phyloP scores from a whole-genome alignment of 129 eudicot species.

The Lactuca sativa region DNA sequence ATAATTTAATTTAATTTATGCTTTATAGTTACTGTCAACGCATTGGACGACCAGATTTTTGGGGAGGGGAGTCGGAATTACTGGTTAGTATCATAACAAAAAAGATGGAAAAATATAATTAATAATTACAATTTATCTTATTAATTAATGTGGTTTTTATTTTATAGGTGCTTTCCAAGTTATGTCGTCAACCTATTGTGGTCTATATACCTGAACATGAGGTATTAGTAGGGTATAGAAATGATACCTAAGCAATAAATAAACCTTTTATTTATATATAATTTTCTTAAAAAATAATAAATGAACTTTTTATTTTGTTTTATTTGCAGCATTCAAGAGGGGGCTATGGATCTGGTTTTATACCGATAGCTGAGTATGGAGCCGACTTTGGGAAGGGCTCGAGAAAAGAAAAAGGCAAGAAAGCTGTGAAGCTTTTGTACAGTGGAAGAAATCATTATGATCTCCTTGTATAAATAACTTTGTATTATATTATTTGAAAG shows the following conservation, averaged over 20 bases:
- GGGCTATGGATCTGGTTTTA: slow-evolving; percentile 70
- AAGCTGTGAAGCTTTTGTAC: slow-evolving; percentile 77
- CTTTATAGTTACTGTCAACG: slow-evolving; percentile 84
- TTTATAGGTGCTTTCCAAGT: slow-evolving; percentile 79
- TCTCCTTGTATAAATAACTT: slow-evolving; percentile 54
- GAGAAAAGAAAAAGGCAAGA: slow-evolving; percentile 45
- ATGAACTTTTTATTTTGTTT: neutral
- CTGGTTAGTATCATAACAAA: slow-evolving; percentile 58
- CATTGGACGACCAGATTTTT: slow-evolving; percentile 83
- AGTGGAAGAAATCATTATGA: slow-evolving; percentile 95
- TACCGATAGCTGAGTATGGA: slow-evolving; percentile 97
- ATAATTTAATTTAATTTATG: slow-evolving; percentile 6
- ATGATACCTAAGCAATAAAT: no score
- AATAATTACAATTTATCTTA: slow-evolving; percentile 2
- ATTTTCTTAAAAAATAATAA: no score
- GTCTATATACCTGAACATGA: slow-evolving; percentile 90
- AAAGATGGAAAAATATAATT: neutral
- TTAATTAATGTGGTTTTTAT: neutral
- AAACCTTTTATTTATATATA: no score
- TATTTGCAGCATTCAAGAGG: slow-evolving; percentile 52
- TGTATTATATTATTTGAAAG: neutral
- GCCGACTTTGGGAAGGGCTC: slow-evolving; percentile 52
- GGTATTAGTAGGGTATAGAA: slow-evolving; percentile 48
- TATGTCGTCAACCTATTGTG: slow-evolving; percentile 81
- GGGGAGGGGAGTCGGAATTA: slow-evolving; percentile 99